Conservation (phyloP, 106 monocot species). For the Phalaenopsis aphrodite region DNA sequence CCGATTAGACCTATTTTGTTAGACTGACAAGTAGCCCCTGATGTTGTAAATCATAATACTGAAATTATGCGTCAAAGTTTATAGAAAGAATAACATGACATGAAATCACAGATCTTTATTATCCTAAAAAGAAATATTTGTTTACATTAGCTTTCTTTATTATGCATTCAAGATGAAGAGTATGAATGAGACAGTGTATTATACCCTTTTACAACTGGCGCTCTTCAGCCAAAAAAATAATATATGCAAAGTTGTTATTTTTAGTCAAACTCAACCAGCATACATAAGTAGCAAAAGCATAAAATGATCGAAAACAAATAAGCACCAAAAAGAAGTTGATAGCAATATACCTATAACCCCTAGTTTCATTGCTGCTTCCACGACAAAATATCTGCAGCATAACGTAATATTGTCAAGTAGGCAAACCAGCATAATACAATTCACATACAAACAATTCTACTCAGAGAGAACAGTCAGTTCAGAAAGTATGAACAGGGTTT, state of each 20-base stretch:
- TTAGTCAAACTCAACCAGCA: background rate
- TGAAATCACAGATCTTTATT: background rate
- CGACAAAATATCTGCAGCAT: slow-evolving; percentile 90
- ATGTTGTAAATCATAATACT: background rate
- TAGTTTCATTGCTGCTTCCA: slow-evolving; percentile 81
- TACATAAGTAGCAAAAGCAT: background rate
- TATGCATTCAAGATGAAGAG: background rate
- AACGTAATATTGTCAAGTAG: background rate
- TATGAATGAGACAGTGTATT: background rate
- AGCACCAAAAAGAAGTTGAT: background rate
- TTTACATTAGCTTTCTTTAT: background rate
- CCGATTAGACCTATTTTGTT: background rate
- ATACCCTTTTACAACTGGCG: background rate
- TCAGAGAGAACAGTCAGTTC: background rate
- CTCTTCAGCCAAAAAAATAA: background rate
- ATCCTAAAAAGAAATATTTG: background rate
- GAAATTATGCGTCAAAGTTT: background rate
- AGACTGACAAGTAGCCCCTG: background rate
- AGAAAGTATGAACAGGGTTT: background rate
- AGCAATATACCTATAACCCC: slow-evolving; percentile 75
- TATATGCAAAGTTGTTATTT: background rate
- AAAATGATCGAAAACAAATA: background rate
- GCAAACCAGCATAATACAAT: background rate
- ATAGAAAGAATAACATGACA: background rate
- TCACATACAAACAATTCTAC: background rate